phyloP scores from a whole-genome alignment of 2,329 filamentous ascomycete genomes.

The Claviceps pusilla region DNA sequence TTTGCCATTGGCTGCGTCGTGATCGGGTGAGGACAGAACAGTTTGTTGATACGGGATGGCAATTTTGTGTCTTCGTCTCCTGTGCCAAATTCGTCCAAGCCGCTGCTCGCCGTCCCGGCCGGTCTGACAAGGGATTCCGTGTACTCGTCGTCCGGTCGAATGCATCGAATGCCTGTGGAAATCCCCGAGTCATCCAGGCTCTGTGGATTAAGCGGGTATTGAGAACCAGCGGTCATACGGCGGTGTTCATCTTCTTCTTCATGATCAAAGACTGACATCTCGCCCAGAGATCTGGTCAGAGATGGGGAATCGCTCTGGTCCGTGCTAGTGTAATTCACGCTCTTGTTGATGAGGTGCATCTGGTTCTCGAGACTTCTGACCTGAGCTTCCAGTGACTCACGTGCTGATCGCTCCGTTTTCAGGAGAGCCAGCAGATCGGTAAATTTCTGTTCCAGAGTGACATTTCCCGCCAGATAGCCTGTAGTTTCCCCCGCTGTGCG shows the following conservation, averaged over 20 bases:
- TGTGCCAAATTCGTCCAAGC: slow-evolving; percentile 26
- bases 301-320: slow-evolving; percentile 17
- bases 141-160: slow-evolving; percentile 26
- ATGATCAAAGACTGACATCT: slow-evolving; percentile 27
- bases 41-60: slow-evolving; percentile 44
- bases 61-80: slow-evolving; percentile 23
- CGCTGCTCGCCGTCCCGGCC: slow-evolving; percentile 26
- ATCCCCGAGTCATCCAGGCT: slow-evolving; percentile 22
- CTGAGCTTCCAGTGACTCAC: slow-evolving; percentile 39
- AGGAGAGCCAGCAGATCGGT: slow-evolving; percentile 36
- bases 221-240: neutral
- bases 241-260: slow-evolving; percentile 19
- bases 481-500: slow-evolving; percentile 10
- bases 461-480: slow-evolving; percentile 16
- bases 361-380: slow-evolving; percentile 38
- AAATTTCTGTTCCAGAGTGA: slow-evolving; percentile 30
- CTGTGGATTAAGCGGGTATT: neutral
- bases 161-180: slow-evolving; percentile 14
- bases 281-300: slow-evolving; percentile 21
- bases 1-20: slow-evolving; percentile 17
- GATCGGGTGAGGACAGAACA: slow-evolving; percentile 49
- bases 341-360: slow-evolving; percentile 32
- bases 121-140: slow-evolving; percentile 39
- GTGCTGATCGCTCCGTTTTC: slow-evolving; percentile 40
- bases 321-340: slow-evolving; percentile 9